Evolutionary conservation across 139 green algal species (phyloP), one percentile per base, ranked within the genome.

Genomic region (Marvania coccoides): DNA sequence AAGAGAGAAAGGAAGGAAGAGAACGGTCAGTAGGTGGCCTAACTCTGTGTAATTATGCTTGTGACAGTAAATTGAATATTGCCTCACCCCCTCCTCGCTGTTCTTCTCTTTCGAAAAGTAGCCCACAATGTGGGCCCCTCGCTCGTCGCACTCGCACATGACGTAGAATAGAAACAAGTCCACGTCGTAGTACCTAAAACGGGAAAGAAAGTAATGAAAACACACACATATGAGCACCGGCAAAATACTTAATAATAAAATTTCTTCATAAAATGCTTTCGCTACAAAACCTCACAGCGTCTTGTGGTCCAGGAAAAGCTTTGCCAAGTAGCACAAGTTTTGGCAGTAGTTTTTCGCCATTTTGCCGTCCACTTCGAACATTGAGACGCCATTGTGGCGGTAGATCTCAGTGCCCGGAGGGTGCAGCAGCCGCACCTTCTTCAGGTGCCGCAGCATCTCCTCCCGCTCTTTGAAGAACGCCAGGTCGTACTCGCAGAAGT

Each of bases 301-400:
- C 82, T 98, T 98, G 86, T 98, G 93, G 80, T 98, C 93, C 70
- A 98, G 77, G 74, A 98, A 98, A 58, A 98, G 86, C 80, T 98
- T 98, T 54, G 93, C 88, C 73, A 98, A 80, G 73, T 91, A 96
- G 82, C 90, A 96, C 79, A 98, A 77, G 70, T 96, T 95, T 79
- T 97, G 90, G 76, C 86, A 95, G 78, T 88, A 97, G 8, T 81
- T 78, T 69, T 93, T 94, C 73, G 96, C 91, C 71, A 92, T 91
- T 40, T 85, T 83, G 29, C 92, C 92, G 67, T 98, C 92, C 55
- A 93, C 83, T 81, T 94, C 87, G 76, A 91, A 93, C 80, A 96
- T 89, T 63, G 76, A 86, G 19, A 95, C 68, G 60, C 81, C 83
- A 71, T 72, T 76, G 46, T 91, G 83, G 40, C 87, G 81, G 75